Evolutionary conservation across 2,329 filamentous ascomycete genomes (phyloP).

Genomic region (Neoascochyta sp.): DNA sequence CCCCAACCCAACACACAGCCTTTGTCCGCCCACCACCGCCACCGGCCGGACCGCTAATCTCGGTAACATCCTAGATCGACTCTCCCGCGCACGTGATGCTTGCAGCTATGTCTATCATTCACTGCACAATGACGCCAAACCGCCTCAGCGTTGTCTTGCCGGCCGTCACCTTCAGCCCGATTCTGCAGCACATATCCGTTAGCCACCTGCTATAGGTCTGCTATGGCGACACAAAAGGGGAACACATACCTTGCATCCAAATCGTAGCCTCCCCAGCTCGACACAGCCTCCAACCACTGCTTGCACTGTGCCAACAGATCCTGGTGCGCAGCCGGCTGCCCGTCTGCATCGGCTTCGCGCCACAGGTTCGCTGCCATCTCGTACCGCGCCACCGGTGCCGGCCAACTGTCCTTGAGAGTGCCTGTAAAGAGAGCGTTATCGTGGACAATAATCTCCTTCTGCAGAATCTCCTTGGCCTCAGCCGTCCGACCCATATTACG

Average conservation of each 20-base stretch:
- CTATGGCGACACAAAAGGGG: neutral
- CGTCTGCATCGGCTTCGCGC: slow-evolving; percentile 55
- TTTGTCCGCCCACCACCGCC: no score
- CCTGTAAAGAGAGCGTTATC: slow-evolving; percentile 56
- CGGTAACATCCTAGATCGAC: no score
- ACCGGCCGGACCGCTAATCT: no score
- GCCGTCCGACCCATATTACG: slow-evolving; percentile 60
- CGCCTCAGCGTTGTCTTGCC: slow-evolving; percentile 60
- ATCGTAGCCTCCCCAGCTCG: slow-evolving; percentile 67
- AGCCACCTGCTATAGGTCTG: no score
- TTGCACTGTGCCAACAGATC: slow-evolving; percentile 60
- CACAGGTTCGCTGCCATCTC: slow-evolving; percentile 82
- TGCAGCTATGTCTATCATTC: no score
- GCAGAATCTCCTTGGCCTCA: slow-evolving; percentile 63
- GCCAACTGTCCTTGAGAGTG: slow-evolving; percentile 63
- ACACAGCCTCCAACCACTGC: slow-evolving; percentile 62
- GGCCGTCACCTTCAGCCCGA: slow-evolving; percentile 70
- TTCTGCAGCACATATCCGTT: slow-evolving; percentile 23
- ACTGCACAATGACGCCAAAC: slow-evolving; percentile 22
- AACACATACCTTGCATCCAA: slow-evolving; percentile 64
- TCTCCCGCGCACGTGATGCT: no score
- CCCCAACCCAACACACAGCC: no score
- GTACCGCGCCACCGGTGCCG: slow-evolving; percentile 72
- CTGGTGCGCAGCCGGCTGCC: slow-evolving; percentile 30
- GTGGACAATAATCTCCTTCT: slow-evolving; percentile 60